These are phyloP conservation scores for Tolypocladium sp. DNA, from an alignment of 2,329 filamentous ascomycete genomes.

Conservation along the genomic window DNA sequence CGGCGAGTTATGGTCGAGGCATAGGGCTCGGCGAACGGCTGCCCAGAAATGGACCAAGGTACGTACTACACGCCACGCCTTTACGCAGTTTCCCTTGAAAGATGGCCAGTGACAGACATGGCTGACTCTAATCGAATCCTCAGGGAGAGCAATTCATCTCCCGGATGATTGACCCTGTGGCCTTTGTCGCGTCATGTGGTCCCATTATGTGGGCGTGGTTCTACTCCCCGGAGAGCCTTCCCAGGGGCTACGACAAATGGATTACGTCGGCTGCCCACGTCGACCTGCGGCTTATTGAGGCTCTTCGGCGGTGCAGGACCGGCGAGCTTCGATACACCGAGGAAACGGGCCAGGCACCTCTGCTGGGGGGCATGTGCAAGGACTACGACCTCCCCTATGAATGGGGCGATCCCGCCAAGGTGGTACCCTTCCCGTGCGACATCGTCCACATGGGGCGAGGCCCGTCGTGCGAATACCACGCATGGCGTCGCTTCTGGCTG, in stretches of 20 bases:
- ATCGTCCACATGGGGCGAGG: constrained; percentile 75
- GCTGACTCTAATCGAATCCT: neutral
- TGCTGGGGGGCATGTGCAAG: constrained; percentile 63
- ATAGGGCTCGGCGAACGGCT: constrained; percentile 33
- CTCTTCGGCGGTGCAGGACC: constrained; percentile 56
- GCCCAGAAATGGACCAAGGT: constrained; percentile 38
- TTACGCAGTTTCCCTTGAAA: neutral
- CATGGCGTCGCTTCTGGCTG: constrained; percentile 54
- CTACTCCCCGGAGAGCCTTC: constrained; percentile 62
- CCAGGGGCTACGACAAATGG: constrained; percentile 70
- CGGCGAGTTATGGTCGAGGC: constrained; percentile 53
- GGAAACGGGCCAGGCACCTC: constrained; percentile 59
- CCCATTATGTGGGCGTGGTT: constrained; percentile 88
- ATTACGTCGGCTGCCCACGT: constrained; percentile 69
- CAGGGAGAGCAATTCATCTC: constrained; percentile 25
- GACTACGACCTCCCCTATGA: constrained; percentile 59
- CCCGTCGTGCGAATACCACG: constrained; percentile 66
- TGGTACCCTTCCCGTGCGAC: constrained; percentile 70
- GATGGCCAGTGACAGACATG: neutral
- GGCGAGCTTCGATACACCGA: constrained; percentile 62
- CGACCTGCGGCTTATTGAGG: constrained; percentile 64
- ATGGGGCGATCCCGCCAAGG: constrained; percentile 63
- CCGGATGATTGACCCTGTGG: constrained; percentile 47
- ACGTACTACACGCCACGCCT: constrained; percentile 6
- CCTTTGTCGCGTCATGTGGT: constrained; percentile 65